phyloP scores from a whole-genome alignment of 2,329 filamentous ascomycete genomes.

The Aureobasidium zeae region DNA sequence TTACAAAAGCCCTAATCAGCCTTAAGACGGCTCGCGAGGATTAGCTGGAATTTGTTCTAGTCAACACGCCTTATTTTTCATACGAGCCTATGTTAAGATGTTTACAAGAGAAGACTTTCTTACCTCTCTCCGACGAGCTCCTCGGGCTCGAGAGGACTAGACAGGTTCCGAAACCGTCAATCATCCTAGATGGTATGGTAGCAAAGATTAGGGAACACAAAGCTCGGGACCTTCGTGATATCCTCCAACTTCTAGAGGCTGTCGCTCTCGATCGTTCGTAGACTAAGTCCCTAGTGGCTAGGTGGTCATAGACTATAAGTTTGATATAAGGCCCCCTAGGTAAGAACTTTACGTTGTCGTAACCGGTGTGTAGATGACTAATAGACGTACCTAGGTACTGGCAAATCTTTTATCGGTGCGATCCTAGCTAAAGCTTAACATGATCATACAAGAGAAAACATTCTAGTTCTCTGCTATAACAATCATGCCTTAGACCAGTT shows the following conservation, averaged over 20 bases:
- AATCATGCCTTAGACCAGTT: constrained; percentile 49
- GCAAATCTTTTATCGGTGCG: constrained; percentile 54
- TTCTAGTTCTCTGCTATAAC: constrained; percentile 41
- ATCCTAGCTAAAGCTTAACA: constrained; percentile 49
- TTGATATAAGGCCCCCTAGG: not conserved
- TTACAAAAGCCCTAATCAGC: not conserved
- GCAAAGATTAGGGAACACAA: not conserved
- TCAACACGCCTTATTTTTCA: not conserved
- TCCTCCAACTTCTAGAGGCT: not conserved
- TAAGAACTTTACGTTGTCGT: not conserved
- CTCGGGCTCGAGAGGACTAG: not conserved
- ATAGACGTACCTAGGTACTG: constrained; percentile 57
- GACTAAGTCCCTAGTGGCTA: not conserved
- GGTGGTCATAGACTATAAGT: not conserved
- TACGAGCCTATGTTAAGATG: not conserved
- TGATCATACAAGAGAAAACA: constrained; percentile 29
- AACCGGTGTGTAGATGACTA: not conserved
- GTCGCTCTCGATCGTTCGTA: not conserved
- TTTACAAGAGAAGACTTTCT: not conserved
- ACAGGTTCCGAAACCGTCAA: not conserved
- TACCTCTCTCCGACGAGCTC: not conserved
- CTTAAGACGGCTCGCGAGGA: not conserved
- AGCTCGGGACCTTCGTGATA: not conserved
- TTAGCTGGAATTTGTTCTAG: not conserved
- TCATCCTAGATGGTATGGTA: not conserved